Evolutionary conservation across 805 yeast genomes (phyloP), one percentile per base, ranked within the genome.

Genomic region (Yamadazyma phyllophila): DNA sequence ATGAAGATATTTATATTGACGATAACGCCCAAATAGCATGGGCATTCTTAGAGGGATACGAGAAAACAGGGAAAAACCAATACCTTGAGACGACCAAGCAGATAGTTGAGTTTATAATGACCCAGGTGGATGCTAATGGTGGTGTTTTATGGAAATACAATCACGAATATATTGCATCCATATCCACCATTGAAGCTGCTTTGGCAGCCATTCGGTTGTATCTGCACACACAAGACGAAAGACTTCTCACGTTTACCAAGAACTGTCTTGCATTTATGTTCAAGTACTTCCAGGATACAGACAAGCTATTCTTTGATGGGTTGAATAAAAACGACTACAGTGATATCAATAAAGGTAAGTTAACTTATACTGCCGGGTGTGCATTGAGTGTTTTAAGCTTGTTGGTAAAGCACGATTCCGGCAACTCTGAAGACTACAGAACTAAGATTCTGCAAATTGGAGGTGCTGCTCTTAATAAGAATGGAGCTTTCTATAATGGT

Each of bases 1-100:
- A 57, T 39, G 40, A 45, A 14, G 65, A 62, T 36, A 52, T 62
- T 16, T 63, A 63, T 44, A 57, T 51, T 17, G 68, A 63, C 45
- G 68, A 63, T 45, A 60, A 62, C 45, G 54, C 61, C 1, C 68
- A 63, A 43, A 47, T 59, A 3, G 55, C 55, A 4, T 63, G 66
- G 64, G 59, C 55, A 2, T 55, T 58, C 34, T 33, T 56, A 7
- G 65, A 62, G n/a, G 63, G 60, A 1, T 61, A 55, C 41, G 45
- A 46, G 34, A 13, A 50, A 6, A 58, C 63, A 2, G 37, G 51
- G 9, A 52, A 53, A 30, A 15, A 30, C 4, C 46, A 48, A 5
- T 56, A 61, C 48, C 53, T 61, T 32, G 46, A 50, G 3, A 46
- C 47, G 6, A 65, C 65, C 2, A 24, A 51, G 45, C 39, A 36